Conservation (phyloP, 108 stramenopile species). For the Fragilaria crotonensis region DNA sequence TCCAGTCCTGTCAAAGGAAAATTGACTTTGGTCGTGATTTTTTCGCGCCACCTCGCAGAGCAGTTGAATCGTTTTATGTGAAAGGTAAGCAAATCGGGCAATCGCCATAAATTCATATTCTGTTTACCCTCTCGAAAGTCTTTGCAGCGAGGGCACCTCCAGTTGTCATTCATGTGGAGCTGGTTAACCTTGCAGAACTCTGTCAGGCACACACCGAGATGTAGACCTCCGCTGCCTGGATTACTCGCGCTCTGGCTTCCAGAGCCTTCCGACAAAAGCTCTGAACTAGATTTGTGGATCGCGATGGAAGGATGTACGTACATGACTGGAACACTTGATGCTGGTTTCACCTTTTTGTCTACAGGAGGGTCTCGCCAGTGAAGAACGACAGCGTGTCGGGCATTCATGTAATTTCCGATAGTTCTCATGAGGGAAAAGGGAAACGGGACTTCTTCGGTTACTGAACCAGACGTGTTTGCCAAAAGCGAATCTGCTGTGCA, state of each 20-base stretch:
- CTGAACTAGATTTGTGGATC: constrained; percentile 40
- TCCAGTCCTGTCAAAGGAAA: constrained; percentile 91
- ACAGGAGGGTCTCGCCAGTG: constrained; percentile 58
- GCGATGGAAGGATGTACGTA: constrained; percentile 40
- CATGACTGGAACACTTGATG: constrained; percentile 31
- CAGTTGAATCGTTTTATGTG: constrained; percentile 95
- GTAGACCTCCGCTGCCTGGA: constrained; percentile 48
- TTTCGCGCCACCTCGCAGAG: constrained; percentile 86
- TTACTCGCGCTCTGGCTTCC: constrained; percentile 4
- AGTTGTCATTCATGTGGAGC: constrained; percentile 58
- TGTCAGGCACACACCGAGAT: constrained; percentile 75
- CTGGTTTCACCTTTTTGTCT: constrained; percentile 22
- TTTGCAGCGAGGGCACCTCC: constrained; percentile 83
- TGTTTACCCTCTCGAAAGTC: constrained; percentile 79
- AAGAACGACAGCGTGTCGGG: constrained; percentile 56
- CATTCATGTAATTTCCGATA: constrained; percentile 76
- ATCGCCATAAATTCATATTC: constrained; percentile 80
- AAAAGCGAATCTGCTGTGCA: constrained; percentile 53
- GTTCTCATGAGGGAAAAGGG: constrained; percentile 71
- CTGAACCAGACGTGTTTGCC: constrained; percentile 6
- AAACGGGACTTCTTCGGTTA: constrained; percentile 48
- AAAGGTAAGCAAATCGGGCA: constrained; percentile 89
- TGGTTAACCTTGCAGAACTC: constrained; percentile 85
- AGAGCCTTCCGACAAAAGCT: constrained; percentile 23
- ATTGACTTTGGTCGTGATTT: constrained; percentile 88